These are phyloP conservation scores for Rhynchospora pubera DNA, from an alignment of 176 grass and related monocot species.

Conservation along the genomic window DNA sequence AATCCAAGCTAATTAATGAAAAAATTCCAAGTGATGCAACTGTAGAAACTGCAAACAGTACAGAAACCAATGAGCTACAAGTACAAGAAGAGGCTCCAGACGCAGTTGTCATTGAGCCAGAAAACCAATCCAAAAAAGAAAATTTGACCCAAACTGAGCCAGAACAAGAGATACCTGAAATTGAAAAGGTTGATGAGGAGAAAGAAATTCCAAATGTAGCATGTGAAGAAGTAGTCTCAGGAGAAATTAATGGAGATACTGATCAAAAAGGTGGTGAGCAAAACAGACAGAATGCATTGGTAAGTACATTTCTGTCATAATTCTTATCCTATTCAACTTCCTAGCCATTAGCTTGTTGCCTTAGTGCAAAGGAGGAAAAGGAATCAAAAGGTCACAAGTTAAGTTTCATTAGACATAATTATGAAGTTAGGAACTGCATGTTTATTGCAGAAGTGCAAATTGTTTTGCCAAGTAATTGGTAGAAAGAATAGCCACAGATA, in stretches of 20 bases:
- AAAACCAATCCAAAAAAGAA: conserved; percentile 3
- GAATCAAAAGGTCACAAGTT: neutral
- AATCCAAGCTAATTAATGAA: neutral
- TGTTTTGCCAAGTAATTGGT: neutral
- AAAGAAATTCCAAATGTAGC: neutral
- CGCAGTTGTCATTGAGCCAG: neutral
- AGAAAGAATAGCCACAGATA: neutral
- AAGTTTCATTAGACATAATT: neutral
- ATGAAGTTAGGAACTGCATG: neutral
- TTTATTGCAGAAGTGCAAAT: neutral
- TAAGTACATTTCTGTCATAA: neutral
- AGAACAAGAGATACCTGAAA: conserved; percentile 10
- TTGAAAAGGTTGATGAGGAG: neutral
- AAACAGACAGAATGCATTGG: neutral
- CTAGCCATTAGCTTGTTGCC: neutral
- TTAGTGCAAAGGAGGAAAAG: neutral
- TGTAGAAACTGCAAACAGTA: neutral
- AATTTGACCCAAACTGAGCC: neutral
- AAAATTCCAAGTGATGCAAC: neutral
- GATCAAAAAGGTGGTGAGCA: neutral
- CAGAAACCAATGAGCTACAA: conserved; percentile 2
- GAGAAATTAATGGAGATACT: neutral
- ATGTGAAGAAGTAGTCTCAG: neutral
- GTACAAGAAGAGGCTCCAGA: neutral
- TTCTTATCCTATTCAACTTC: neutral